These are phyloP conservation scores for Halenospora varia DNA, from an alignment of 495 filamentous ascomycete genomes.

Conservation along the genomic window DNA sequence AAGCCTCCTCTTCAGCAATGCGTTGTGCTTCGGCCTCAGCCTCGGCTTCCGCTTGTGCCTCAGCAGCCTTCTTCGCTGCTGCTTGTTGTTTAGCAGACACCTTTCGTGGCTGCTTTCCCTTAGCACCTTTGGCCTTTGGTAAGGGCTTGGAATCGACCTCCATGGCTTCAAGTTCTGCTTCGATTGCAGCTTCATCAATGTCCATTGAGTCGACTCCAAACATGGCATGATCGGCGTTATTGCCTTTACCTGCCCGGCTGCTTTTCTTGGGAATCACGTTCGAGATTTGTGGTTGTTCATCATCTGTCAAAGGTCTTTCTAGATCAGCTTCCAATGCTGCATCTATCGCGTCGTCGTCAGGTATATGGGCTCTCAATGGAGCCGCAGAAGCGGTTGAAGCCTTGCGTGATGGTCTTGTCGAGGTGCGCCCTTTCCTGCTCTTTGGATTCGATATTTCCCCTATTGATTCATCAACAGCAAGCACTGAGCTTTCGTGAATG, in stretches of 20 bases:
- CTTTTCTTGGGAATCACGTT: slow-evolving; percentile 2
- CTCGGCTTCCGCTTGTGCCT: slow-evolving; percentile 30
- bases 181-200: slow-evolving; percentile 41
- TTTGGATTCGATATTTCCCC: slow-evolving; percentile 19
- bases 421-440: slow-evolving; percentile 16
- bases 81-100: slow-evolving; percentile 18
- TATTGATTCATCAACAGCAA: slow-evolving; percentile 1
- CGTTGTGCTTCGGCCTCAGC: slow-evolving; percentile 22
- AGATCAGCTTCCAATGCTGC: slow-evolving; percentile 64
- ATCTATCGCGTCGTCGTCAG: slow-evolving; percentile 66
- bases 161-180: slow-evolving; percentile 39
- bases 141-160: slow-evolving; percentile 31
- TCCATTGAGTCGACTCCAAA: slow-evolving; percentile 36
- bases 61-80: slow-evolving; percentile 16
- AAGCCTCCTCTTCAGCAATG: slow-evolving; percentile 27
- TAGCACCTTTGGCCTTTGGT: slow-evolving; percentile 38
- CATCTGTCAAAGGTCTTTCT: slow-evolving; percentile 53
- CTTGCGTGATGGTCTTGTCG: slow-evolving; percentile 31
- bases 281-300: slow-evolving; percentile 33
- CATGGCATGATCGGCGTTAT: slow-evolving; percentile 32
- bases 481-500: slow-evolving; percentile 8
- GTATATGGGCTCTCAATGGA: slow-evolving; percentile 44
- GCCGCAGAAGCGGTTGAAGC: slow-evolving; percentile 45
- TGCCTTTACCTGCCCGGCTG: slow-evolving; percentile 6
- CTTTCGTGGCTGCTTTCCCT: slow-evolving; percentile 24